A percentile compares a stretch with the other conserved stretches of the same genome.
phyloP scores from a whole-genome alignment of 306 rosid genomes.

The Pyrus communis region DNA sequence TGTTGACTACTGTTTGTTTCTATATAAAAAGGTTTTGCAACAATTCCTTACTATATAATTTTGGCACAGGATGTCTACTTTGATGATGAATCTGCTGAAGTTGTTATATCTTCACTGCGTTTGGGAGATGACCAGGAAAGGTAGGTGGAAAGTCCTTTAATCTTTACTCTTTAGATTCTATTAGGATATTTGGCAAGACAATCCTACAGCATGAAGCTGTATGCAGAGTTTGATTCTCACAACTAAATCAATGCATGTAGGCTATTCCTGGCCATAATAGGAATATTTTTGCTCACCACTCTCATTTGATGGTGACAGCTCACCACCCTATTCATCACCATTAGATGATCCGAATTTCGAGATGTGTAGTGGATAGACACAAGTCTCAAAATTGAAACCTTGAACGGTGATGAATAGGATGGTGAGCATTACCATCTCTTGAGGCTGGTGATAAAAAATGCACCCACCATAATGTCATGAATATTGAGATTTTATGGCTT shows the following conservation, averaged over 20 bases:
- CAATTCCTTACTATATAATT: slow-evolving; percentile 10
- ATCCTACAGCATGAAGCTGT: neutral
- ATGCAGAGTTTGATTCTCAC: neutral
- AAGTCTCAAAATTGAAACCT: too few species aligned
- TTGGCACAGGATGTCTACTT: slow-evolving; percentile 87
- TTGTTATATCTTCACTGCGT: slow-evolving; percentile 89
- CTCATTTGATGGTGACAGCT: too few species aligned
- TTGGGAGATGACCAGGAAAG: slow-evolving; percentile 97
- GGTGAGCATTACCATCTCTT: too few species aligned
- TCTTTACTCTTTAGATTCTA: neutral
- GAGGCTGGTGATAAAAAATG: too few species aligned
- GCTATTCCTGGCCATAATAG: neutral
- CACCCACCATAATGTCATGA: neutral
- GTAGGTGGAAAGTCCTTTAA: slow-evolving; percentile 27
- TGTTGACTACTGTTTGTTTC: neutral
- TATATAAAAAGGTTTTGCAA: neutral
- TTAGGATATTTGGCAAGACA: neutral
- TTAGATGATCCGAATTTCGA: too few species aligned
- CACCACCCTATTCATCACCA: too few species aligned
- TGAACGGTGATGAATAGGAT: too few species aligned
- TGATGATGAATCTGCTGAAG: slow-evolving; percentile 99
- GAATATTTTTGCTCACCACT: too few species aligned
- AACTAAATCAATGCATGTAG: neutral
- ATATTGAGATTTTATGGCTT: neutral
- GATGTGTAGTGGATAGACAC: too few species aligned